These are phyloP conservation scores for Aurantiochytrium sp. DNA, from an alignment of 108 stramenopile species.

Conservation along the genomic window DNA sequence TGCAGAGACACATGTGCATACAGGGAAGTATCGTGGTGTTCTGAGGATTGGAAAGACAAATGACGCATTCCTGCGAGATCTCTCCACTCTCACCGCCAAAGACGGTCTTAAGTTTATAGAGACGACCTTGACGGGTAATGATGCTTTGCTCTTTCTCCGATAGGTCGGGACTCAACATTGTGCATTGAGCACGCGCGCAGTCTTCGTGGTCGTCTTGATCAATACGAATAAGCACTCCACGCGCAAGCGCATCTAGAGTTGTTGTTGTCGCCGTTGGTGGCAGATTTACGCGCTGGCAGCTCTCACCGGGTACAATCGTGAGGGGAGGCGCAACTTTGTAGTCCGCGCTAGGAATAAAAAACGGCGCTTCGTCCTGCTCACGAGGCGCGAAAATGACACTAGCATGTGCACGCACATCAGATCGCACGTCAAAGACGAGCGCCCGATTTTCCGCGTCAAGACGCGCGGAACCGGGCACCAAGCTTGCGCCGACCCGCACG, in stretches of 20 bases:
- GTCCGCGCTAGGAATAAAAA: neutral
- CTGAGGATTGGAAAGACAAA: neutral
- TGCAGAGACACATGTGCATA: neutral
- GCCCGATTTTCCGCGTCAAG: neutral
- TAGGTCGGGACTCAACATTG: neutral
- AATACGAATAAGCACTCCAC: neutral
- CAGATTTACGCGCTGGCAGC: no score
- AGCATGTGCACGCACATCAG: neutral
- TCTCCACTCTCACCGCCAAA: neutral
- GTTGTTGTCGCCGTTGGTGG: neutral
- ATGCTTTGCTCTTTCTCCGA: neutral
- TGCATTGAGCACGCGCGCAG: neutral
- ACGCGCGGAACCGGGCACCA: neutral
- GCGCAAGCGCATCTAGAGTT: neutral
- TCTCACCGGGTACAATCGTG: no score
- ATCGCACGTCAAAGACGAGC: neutral
- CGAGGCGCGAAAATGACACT: neutral
- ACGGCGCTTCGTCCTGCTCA: neutral
- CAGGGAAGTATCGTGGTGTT: constrained; percentile 14
- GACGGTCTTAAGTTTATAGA: neutral
- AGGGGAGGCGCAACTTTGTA: no score
- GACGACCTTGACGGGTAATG: neutral
- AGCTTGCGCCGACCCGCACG: neutral
- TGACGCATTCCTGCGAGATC: neutral
- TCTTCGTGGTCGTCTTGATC: neutral